Evolutionary conservation across 2,329 filamentous ascomycete genomes (phyloP).

Genomic region (Aureobasidium sp.): DNA sequence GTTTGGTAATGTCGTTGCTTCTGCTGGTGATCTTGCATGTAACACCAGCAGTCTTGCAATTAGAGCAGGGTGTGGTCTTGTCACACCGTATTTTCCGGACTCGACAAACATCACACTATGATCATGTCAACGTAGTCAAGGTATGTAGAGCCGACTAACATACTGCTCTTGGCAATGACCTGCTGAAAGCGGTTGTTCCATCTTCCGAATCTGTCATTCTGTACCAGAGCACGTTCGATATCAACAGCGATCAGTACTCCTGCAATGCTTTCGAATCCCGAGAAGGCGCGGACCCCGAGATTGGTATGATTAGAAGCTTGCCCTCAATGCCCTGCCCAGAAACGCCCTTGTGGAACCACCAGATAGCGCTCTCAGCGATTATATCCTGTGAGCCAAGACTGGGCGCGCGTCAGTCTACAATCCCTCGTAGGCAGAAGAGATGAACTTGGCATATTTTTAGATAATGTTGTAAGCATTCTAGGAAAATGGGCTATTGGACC

Average conservation of each 20-base stretch:
- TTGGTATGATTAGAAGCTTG: neutral
- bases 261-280: neutral
- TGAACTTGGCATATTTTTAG: neutral
- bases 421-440: neutral
- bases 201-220: neutral
- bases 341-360: neutral
- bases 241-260: neutral
- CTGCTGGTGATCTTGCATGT: slow-evolving; percentile 15
- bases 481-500: neutral
- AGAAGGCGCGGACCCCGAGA: neutral
- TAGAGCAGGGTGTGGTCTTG: slow-evolving; percentile 16
- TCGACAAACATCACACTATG: slow-evolving; percentile 8
- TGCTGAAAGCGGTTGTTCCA: slow-evolving; percentile 2
- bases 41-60: slow-evolving; percentile 10
- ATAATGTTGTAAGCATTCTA: neutral
- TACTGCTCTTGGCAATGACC: slow-evolving; percentile 9
- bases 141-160: neutral
- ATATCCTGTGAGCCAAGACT: neutral
- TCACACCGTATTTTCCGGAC: slow-evolving; percentile 15
- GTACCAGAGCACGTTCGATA: neutral
- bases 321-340: neutral
- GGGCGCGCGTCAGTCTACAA: neutral
- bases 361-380: neutral
- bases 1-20: slow-evolving; percentile 3
- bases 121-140: neutral